Evolutionary conservation across 2,329 filamentous ascomycete species (phyloP).

Genomic region (Talaromyces sp.): DNA sequence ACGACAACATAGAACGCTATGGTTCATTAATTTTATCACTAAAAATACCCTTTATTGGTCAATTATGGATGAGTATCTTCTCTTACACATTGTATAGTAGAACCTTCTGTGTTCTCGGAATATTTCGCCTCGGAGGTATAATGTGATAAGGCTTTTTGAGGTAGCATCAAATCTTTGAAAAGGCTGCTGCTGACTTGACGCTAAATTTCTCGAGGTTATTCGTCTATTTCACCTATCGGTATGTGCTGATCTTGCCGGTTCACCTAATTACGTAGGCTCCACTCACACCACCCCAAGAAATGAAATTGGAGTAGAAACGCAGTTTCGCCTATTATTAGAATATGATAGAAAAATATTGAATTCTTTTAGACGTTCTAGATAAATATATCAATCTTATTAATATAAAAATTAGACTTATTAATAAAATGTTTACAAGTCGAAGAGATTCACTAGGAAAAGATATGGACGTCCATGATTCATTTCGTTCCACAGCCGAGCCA

Average conservation of each 20-base stretch:
- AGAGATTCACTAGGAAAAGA: too few relatives aligned
- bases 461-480: too few relatives aligned
- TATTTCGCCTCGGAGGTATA: neutral
- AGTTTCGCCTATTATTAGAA: neutral
- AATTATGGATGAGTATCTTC: neutral
- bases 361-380: too few relatives aligned
- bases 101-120: neutral
- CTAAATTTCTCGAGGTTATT: neutral
- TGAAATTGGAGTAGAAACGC: conserved; percentile 3
- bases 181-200: neutral
- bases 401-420: too few relatives aligned
- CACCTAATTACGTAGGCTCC: neutral
- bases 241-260: conserved; percentile 4
- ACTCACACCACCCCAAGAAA: conserved; percentile 2
- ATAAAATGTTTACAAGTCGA: too few relatives aligned
- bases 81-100: conserved; percentile 6
- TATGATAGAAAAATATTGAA: too few relatives aligned
- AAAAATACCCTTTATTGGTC: conserved; percentile 1
- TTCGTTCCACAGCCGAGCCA: too few relatives aligned
- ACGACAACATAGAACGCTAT: conserved; percentile 9
- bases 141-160: neutral
- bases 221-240: neutral
- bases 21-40: conserved; percentile 4
- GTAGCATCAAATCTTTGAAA: neutral
- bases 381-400: too few relatives aligned